Percentiles rank a stretch among this genome's conserved stretches.
These are phyloP conservation scores for Phascolomyces articulosus DNA, from an alignment of 371 early-diverging fungal genomes.

Conservation along the genomic window DNA sequence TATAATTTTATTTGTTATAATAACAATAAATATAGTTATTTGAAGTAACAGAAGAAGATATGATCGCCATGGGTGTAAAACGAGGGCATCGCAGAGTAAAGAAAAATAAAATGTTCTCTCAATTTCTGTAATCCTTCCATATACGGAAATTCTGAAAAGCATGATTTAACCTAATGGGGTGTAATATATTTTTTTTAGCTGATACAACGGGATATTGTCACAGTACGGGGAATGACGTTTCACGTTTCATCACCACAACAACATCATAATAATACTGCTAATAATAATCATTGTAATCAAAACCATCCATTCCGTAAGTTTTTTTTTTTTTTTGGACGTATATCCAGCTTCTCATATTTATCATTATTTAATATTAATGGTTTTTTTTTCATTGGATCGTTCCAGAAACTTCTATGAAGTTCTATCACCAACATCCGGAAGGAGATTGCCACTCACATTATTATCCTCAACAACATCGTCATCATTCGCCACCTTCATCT, in stretches of 20 bases:
- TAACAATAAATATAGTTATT: constrained; percentile 26
- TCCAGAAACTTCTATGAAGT: constrained; percentile 18
- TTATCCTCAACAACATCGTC: neutral
- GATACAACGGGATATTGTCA: constrained; percentile 51
- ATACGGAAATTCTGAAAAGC: neutral
- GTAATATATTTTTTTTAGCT: constrained; percentile 21
- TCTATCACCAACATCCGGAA: constrained; percentile 9
- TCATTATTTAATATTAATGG: neutral
- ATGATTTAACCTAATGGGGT: neutral
- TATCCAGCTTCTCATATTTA: neutral
- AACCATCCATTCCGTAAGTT: constrained; percentile 24
- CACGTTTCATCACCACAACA: neutral
- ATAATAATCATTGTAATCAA: neutral
- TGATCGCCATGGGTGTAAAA: constrained; percentile 49
- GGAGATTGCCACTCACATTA: neutral
- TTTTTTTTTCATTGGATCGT: constrained; percentile 6
- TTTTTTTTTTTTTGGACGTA: neutral
- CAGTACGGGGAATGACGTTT: constrained; percentile 13
- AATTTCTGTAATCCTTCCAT: constrained; percentile 6
- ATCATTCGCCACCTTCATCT: neutral
- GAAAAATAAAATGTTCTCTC: constrained; percentile 13
- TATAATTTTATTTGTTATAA: neutral
- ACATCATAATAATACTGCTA: neutral
- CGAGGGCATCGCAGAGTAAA: constrained; percentile 53
- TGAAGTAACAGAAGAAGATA: constrained; percentile 52